Evolutionary conservation across 2,329 filamentous ascomycete species (phyloP).

Genomic region (Verticillium nonalfalfae): DNA sequence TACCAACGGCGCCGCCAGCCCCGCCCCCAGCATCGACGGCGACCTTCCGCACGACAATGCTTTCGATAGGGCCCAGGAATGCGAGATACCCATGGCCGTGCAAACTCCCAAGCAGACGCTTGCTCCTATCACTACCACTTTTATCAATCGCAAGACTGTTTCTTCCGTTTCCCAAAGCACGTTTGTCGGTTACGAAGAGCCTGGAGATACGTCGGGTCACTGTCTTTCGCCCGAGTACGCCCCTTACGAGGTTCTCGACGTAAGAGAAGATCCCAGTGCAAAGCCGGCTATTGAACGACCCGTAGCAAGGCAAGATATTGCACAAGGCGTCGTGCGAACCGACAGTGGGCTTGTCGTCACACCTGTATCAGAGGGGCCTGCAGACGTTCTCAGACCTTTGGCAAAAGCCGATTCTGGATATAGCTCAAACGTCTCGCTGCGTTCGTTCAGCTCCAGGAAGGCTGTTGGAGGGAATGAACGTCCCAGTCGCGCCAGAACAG

Average conservation of each 20-base stretch:
- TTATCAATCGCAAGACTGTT: background rate
- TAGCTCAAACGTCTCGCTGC: slow-evolving; percentile 52
- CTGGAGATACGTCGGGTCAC: slow-evolving; percentile 30
- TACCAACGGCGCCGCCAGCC: slow-evolving; percentile 51
- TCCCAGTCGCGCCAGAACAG: background rate
- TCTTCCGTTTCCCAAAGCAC: slow-evolving; percentile 28
- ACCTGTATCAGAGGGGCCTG: slow-evolving; percentile 28
- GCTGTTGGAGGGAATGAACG: background rate
- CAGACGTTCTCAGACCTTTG: slow-evolving; percentile 34
- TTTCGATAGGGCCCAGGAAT: background rate
- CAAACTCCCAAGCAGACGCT: background rate
- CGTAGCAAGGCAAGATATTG: slow-evolving; percentile 12
- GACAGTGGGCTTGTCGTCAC: slow-evolving; percentile 46
- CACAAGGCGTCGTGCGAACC: slow-evolving; percentile 23
- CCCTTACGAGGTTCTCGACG: slow-evolving; percentile 28
- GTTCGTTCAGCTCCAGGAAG: slow-evolving; percentile 37
- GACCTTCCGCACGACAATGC: background rate
- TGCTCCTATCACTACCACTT: background rate
- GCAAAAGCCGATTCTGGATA: slow-evolving; percentile 57
- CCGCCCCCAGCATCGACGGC: slow-evolving; percentile 33
- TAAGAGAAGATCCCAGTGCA: slow-evolving; percentile 35
- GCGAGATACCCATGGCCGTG: background rate
- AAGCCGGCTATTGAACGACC: slow-evolving; percentile 25
- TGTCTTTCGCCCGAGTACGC: slow-evolving; percentile 19
- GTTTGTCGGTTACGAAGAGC: slow-evolving; percentile 41